These are phyloP conservation scores for Kodamaea nitidulidarum DNA, from an alignment of 805 yeast genomes.

Conservation along the genomic window DNA sequence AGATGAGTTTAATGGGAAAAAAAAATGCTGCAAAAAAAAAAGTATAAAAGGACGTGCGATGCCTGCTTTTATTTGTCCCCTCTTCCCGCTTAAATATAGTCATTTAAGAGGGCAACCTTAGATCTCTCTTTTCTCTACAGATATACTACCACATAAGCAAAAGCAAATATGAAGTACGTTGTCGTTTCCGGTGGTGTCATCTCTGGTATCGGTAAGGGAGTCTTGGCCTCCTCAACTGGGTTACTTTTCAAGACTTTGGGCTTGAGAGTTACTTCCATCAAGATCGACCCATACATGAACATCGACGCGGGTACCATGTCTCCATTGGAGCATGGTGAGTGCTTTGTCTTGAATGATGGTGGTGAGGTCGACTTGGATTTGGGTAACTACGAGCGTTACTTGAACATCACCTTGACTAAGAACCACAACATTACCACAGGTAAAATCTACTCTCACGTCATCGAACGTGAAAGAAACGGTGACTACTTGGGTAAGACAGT, in stretches of 20 bases:
- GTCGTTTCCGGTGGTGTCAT: constrained; percentile 99
- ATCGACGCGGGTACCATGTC: constrained; percentile 99
- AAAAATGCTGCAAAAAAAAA: constrained; percentile 7
- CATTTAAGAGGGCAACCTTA: constrained; percentile 40
- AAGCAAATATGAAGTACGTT: constrained; percentile 83
- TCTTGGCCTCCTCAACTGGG: constrained; percentile 95
- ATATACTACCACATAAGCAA: not conserved
- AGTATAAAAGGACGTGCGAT: constrained; percentile 11
- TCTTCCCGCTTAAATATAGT: constrained; percentile 44
- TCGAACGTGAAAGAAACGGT: constrained; percentile 92
- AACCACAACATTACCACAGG: constrained; percentile 99
- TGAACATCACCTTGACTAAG: constrained; percentile 85
- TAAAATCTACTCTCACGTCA: constrained; percentile 90
- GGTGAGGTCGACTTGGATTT: constrained; percentile 98
- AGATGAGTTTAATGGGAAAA: constrained; percentile 5
- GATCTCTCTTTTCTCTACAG: constrained; percentile 6
- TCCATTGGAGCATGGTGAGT: constrained; percentile 98
- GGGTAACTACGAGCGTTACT: constrained; percentile 96
- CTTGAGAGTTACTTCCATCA: constrained; percentile 91
- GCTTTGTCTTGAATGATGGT: constrained; percentile 96
- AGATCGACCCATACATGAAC: constrained; percentile 98
- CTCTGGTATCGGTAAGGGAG: constrained; percentile 99
- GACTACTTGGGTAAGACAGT: constrained; percentile 99
- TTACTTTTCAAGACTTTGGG: constrained; percentile 91
- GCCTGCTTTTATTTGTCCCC: constrained; percentile 15